Evolutionary conservation across 148 eudicot species (phyloP), one percentile per base, ranked within the genome.

Genomic region (Persicaria maculosa): DNA sequence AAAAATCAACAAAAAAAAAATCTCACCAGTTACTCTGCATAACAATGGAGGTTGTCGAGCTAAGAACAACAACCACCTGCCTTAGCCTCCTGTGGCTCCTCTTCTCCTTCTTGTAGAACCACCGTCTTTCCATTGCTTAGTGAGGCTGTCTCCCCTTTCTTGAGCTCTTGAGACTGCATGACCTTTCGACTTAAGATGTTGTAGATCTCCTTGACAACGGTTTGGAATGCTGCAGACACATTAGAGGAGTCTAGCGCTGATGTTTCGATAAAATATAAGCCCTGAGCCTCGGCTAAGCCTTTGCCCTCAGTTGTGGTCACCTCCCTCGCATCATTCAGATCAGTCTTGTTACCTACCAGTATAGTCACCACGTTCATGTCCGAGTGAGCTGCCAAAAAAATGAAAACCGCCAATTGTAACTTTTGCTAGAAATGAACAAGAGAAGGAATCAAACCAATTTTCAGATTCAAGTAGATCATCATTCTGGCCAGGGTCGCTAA

Each of bases 361-460:
- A 94, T 90, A 0, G 96, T 91, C 17, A 94, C 97, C 70, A 94
- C 98, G 47, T 94, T 94, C 98, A 94, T 94, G 81, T 94, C 98
- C 0, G 97, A 94, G 72, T 91, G 93, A 75, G 97, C 98, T 94
- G 98, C 84, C 73, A 77, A 16, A 50, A 65, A 65, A 65, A 4
- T 65, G 58, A 67, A 64, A 14, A 71, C 47, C 46, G 64, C 16
- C 55, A 36, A 36, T 9, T 4, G 5, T 2, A 4, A 50, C 20
- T 17, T 19, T n/a, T 5, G 1, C 8, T 57, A 48, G 44, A 61
- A 14, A 40, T 5, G 4, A 20, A 7, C 43, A 17, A 44, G 8
- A 15, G 12, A 10, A 48, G 70, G 10, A 17, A 31, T 31, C 40
- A 31, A 74, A 61, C 47, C 17, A 31, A 76, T 75, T 25, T 57